Evolutionary conservation across 768 basidiomycete species (phyloP).

Genomic region (Suillus hirtellus): DNA sequence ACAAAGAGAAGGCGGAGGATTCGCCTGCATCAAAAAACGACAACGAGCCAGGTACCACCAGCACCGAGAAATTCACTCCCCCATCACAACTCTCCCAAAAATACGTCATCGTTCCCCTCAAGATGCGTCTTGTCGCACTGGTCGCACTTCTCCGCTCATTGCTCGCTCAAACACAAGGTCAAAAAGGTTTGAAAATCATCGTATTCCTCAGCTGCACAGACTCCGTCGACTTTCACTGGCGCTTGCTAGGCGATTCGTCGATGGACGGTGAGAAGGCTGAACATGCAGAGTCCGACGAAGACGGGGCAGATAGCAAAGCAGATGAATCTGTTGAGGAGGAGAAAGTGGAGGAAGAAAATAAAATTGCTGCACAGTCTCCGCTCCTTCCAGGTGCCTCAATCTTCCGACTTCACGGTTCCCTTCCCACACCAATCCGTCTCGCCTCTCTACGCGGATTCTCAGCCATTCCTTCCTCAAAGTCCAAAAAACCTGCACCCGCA

Average conservation of each 20-base stretch:
- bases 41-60: slow-evolving; percentile 22
- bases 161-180: slow-evolving; percentile 58
- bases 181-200: slow-evolving; percentile 71
- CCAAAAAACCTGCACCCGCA: slow-evolving; percentile 30
- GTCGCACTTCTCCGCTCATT: slow-evolving; percentile 82
- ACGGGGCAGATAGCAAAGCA: slow-evolving; percentile 23
- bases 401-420: slow-evolving; percentile 91
- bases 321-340: slow-evolving; percentile 28
- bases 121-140: slow-evolving; percentile 90
- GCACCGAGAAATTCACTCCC: slow-evolving; percentile 75
- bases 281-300: slow-evolving; percentile 23
- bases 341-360: slow-evolving; percentile 32
- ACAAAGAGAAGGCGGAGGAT: slow-evolving; percentile 38
- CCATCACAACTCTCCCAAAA: slow-evolving; percentile 93
- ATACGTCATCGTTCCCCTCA: slow-evolving; percentile 86
- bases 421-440: slow-evolving; percentile 78
- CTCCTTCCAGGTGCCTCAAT: slow-evolving; percentile 82
- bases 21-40: slow-evolving; percentile 21
- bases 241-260: slow-evolving; percentile 65
- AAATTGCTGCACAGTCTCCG: slow-evolving; percentile 62
- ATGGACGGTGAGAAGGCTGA: slow-evolving; percentile 52
- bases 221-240: slow-evolving; percentile 97
- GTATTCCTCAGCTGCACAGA: slow-evolving; percentile 97
- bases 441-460: slow-evolving; percentile 85
- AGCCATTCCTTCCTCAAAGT: slow-evolving; percentile 35